Evolutionary conservation across 2,329 filamentous ascomycete genomes (phyloP).

Genomic region (Kalmusia sp.): DNA sequence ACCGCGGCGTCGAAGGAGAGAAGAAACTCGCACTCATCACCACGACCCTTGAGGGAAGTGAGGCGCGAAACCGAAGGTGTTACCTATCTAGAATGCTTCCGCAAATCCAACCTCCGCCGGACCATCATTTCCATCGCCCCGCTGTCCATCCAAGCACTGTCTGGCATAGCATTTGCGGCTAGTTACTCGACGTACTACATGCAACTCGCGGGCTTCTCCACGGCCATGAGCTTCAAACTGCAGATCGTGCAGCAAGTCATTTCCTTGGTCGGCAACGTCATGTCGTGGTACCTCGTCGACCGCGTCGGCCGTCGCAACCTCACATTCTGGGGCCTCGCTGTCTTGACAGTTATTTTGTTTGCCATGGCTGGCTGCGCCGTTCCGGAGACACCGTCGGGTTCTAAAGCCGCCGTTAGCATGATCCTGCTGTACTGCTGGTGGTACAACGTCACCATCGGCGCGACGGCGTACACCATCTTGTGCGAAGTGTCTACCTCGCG

Average conservation of each 20-base stretch:
- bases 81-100: slow-evolving; percentile 82
- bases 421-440: slow-evolving; percentile 59
- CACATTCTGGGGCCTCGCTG: slow-evolving; percentile 71
- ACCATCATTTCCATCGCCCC: slow-evolving; percentile 69
- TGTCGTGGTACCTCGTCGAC: slow-evolving; percentile 78
- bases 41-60: slow-evolving; percentile 44
- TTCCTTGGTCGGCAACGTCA: slow-evolving; percentile 68
- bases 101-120: slow-evolving; percentile 74
- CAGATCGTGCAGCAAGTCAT: slow-evolving; percentile 62
- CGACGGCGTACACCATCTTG: slow-evolving; percentile 85
- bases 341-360: slow-evolving; percentile 73
- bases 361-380: slow-evolving; percentile 43
- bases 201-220: slow-evolving; percentile 49
- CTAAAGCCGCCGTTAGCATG: slow-evolving; percentile 51
- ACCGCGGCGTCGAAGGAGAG: slow-evolving; percentile 20
- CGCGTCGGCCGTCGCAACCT: slow-evolving; percentile 76
- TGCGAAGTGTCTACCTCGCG: slow-evolving; percentile 80
- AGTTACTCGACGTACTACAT: slow-evolving; percentile 53
- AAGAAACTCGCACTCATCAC: slow-evolving; percentile 31
- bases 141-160: slow-evolving; percentile 51
- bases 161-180: slow-evolving; percentile 30
- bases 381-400: slow-evolving; percentile 58
- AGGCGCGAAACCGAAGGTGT: slow-evolving; percentile 60
- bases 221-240: slow-evolving; percentile 47
- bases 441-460: slow-evolving; percentile 85